Conservation (phyloP, 2,329 filamentous ascomycete genomes). For the Penicillium rolfsii region DNA sequence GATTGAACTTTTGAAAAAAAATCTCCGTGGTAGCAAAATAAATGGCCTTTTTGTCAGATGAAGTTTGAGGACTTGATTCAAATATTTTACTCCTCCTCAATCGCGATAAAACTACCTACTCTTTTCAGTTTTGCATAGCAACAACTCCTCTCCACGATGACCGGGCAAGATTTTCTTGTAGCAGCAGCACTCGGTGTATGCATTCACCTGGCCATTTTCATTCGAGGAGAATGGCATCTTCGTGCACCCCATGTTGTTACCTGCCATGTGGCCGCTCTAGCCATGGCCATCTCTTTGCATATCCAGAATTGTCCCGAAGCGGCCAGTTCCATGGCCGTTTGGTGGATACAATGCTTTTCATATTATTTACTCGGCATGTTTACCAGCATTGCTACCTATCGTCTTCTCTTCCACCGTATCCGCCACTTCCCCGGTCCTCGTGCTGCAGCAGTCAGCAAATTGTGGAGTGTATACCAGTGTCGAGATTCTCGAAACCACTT, state of each 20-base stretch:
- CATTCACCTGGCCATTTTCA: slow-evolving; percentile 2
- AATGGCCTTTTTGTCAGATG: neutral
- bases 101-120: neutral
- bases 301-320: neutral
- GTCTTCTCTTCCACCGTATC: slow-evolving; percentile 8
- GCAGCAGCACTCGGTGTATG: neutral
- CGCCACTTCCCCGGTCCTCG: slow-evolving; percentile 9
- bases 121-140: neutral
- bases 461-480: slow-evolving; percentile 16
- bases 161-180: neutral
- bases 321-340: neutral
- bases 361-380: neutral
- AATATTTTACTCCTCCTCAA: neutral
- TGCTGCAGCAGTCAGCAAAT: neutral
- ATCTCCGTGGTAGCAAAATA: neutral
- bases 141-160: neutral
- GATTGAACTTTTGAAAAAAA: neutral
- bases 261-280: neutral
- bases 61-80: neutral
- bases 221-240: slow-evolving; percentile 16
- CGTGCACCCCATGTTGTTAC: neutral
- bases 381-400: neutral
- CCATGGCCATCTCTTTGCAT: neutral
- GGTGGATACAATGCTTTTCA: neutral
- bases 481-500: slow-evolving; percentile 10